phyloP scores from a whole-genome alignment of 2,329 filamentous ascomycete species.

The Sphaerulina populicola region DNA sequence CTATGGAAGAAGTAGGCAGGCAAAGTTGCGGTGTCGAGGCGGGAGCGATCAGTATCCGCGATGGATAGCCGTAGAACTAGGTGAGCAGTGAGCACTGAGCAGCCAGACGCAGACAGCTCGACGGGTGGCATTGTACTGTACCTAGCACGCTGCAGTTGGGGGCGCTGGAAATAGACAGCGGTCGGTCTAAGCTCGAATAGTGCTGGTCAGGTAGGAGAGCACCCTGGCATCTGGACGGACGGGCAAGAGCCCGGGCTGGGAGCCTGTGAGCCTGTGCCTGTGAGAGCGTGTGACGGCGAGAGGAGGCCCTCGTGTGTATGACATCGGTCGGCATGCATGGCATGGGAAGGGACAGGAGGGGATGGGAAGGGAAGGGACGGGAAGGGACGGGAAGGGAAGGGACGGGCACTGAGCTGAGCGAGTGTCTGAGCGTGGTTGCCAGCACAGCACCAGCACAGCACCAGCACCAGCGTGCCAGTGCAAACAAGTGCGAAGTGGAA shows the following conservation, averaged over 20 bases:
- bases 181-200: constrained; percentile 5
- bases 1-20: background rate
- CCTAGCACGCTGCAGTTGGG: constrained; percentile 15
- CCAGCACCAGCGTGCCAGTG: too few species aligned
- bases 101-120: constrained; percentile 4
- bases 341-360: background rate
- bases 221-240: constrained; percentile 8
- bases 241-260: constrained; percentile 2
- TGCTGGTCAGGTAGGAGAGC: constrained; percentile 2
- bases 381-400: too few species aligned
- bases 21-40: constrained; percentile 1
- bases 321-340: constrained; percentile 14
- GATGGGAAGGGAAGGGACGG: too few species aligned
- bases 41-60: background rate
- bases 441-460: background rate
- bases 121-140: constrained; percentile 14
- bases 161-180: constrained; percentile 14
- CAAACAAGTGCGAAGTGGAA: background rate
- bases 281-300: constrained; percentile 1
- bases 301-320: constrained; percentile 13
- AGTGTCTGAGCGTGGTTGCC: background rate
- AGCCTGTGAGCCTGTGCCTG: background rate
- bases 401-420: too few species aligned
- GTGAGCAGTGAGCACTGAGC: too few species aligned
- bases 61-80: background rate